Evolutionary conservation across 352 stramenopile genomes (phyloP).

Genomic region (Thraustochytrium sp.): DNA sequence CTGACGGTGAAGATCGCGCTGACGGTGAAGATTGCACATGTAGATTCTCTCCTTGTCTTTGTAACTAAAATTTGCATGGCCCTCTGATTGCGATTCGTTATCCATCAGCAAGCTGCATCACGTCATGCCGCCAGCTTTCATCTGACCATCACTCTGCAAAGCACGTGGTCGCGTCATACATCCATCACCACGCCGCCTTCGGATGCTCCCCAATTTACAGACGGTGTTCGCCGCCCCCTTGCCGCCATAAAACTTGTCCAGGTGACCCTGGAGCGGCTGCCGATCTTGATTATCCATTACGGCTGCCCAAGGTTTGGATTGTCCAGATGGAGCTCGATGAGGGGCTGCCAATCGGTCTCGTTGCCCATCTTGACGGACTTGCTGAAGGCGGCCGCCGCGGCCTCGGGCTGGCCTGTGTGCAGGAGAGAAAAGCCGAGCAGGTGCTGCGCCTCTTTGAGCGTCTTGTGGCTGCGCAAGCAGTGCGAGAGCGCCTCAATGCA

Average conservation of each 20-base stretch:
- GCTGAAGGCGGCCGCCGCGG: constrained; percentile 9
- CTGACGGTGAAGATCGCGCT: no score
- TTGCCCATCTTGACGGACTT: constrained; percentile 42
- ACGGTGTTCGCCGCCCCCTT: no score
- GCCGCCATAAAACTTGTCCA: no score
- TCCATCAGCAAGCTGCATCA: background rate
- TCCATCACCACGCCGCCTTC: no score
- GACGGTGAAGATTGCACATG: no score
- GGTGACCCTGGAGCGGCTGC: no score
- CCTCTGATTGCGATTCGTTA: background rate
- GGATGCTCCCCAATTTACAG: no score
- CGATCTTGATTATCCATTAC: background rate
- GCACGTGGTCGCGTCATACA: no score
- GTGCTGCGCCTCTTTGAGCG: constrained; percentile 34
- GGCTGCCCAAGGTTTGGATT: background rate
- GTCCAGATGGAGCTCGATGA: constrained; percentile 31
- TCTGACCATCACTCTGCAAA: no score
- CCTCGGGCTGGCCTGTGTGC: constrained; percentile 5
- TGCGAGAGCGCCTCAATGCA: constrained; percentile 42
- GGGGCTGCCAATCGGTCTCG: constrained; percentile 28
- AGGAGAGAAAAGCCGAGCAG: constrained; percentile 34
- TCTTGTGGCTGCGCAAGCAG: constrained; percentile 26
- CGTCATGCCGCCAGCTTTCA: background rate
- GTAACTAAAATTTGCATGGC: no score
- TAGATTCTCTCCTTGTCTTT: no score